Evolutionary conservation across 306 rosid species (phyloP).

Genomic region (Vicia sativa): DNA sequence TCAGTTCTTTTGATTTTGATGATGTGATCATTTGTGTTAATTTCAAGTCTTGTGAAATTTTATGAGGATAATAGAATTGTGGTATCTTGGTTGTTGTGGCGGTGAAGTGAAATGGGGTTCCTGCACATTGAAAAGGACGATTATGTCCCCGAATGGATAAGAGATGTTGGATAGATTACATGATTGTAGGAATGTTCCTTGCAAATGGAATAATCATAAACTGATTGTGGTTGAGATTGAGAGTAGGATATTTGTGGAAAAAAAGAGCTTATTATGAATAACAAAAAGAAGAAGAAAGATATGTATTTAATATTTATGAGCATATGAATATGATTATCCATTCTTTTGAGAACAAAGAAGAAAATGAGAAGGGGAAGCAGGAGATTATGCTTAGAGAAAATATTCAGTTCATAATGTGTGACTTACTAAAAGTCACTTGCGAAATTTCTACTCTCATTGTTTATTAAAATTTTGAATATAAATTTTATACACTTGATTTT

Average conservation of each 20-base stretch:
- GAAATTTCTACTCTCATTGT: too few species aligned
- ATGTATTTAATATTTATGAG: background rate
- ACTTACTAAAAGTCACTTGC: too few species aligned
- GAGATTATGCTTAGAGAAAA: too few species aligned
- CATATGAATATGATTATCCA: background rate
- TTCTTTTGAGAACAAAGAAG: background rate
- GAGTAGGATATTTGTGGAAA: background rate
- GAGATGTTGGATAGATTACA: conserved; percentile 11
- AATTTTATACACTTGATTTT: too few species aligned
- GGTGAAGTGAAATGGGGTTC: conserved; percentile 5
- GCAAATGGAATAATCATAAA: background rate
- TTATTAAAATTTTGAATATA: too few species aligned
- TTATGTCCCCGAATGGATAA: conserved; percentile 48
- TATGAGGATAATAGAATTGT: background rate
- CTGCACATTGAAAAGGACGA: conserved; percentile 15
- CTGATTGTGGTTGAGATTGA: background rate
- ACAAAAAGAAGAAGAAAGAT: background rate
- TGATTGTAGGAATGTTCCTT: conserved; percentile 20
- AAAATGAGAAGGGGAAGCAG: too few species aligned
- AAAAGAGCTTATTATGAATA: background rate
- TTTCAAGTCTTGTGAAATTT: background rate
- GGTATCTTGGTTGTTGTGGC: background rate
- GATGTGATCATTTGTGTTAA: background rate
- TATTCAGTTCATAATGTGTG: too few species aligned
- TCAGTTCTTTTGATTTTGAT: conserved; percentile 33